Conservation (phyloP, 768 basidiomycete species). For the Lentinula aciculospora region DNA sequence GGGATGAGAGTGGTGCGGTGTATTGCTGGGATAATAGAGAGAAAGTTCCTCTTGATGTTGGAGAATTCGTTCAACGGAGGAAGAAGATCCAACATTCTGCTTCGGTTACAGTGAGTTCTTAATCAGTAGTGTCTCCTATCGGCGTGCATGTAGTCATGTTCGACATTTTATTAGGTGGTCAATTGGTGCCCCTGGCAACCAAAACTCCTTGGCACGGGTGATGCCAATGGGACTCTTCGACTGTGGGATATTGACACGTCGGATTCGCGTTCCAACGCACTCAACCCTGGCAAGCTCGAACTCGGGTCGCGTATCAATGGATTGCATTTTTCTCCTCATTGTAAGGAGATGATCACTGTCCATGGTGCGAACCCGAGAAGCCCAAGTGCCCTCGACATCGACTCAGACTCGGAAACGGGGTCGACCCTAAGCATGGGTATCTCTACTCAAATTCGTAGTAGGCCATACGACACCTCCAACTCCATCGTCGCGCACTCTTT, state of each 20-base stretch:
- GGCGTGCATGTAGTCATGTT: neutral
- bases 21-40: slow-evolving; percentile 72
- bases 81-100: slow-evolving; percentile 71
- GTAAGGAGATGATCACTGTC: slow-evolving; percentile 81
- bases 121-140: neutral
- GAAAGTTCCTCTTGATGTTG: slow-evolving; percentile 44
- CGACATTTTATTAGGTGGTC: slow-evolving; percentile 46
- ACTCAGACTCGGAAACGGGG: neutral
- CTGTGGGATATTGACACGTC: slow-evolving; percentile 40
- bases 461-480: slow-evolving; percentile 20
- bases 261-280: slow-evolving; percentile 31
- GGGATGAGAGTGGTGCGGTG: slow-evolving; percentile 69
- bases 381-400: neutral
- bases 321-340: slow-evolving; percentile 70
- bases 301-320: slow-evolving; percentile 60
- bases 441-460: neutral
- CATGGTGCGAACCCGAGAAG: slow-evolving; percentile 36
- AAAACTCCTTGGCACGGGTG: slow-evolving; percentile 73
- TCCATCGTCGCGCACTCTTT: slow-evolving; percentile 49
- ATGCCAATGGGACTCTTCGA: slow-evolving; percentile 41
- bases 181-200: slow-evolving; percentile 88
- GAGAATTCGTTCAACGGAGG: slow-evolving; percentile 47
- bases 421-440: neutral
- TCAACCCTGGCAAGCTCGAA: slow-evolving; percentile 38
- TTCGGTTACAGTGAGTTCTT: slow-evolving; percentile 40